These are phyloP conservation scores for Inonotus obliquus DNA, from an alignment of 1,284 basidiomycete species.

Conservation along the genomic window DNA sequence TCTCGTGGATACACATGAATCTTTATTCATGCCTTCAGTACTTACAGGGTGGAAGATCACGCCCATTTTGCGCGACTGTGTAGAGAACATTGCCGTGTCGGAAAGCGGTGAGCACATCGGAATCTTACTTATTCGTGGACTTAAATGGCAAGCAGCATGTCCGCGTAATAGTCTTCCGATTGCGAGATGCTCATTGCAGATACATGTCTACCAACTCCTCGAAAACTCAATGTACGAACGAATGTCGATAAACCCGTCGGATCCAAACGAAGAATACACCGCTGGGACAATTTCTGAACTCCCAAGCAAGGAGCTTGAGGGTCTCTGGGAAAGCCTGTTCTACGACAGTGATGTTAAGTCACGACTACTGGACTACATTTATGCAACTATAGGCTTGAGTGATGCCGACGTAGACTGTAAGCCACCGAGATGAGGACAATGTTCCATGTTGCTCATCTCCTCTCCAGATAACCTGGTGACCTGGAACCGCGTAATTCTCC, in stretches of 20 bases:
- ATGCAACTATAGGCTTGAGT: constrained; percentile 87
- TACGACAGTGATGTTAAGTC: constrained; percentile 89
- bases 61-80: constrained; percentile 64
- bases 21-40: constrained; percentile 59
- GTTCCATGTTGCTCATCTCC: constrained; percentile 15
- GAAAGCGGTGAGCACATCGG: constrained; percentile 38
- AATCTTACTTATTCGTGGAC: background rate
- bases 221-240: constrained; percentile 66
- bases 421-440: constrained; percentile 27
- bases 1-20: constrained; percentile 54
- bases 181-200: constrained; percentile 58
- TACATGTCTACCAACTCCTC: constrained; percentile 85
- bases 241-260: constrained; percentile 34
- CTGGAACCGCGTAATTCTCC: constrained; percentile 91
- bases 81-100: constrained; percentile 76
- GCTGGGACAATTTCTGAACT: constrained; percentile 86
- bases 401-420: constrained; percentile 84
- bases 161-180: constrained; percentile 39
- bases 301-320: constrained; percentile 79
- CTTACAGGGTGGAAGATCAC: constrained; percentile 73
- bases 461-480: constrained; percentile 80
- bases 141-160: constrained; percentile 4
- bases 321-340: constrained; percentile 88
- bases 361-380: constrained; percentile 88
- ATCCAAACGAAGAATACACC: constrained; percentile 56